These are phyloP conservation scores for Peronosclerospora sorghi DNA, from an alignment of 352 stramenopile genomes.

Conservation along the genomic window DNA sequence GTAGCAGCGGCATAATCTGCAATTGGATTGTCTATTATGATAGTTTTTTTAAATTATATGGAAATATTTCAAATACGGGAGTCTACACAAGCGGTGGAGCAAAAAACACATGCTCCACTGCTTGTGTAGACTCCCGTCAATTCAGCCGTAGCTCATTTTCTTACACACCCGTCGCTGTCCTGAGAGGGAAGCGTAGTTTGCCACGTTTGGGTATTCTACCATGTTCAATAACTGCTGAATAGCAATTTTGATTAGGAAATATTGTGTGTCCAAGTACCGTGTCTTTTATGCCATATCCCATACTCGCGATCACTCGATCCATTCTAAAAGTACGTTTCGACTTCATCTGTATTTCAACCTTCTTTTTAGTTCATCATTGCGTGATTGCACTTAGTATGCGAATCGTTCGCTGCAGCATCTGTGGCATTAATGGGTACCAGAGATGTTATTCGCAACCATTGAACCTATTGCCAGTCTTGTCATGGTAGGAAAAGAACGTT, in stretches of 20 bases:
- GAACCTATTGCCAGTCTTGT: conserved; percentile 67
- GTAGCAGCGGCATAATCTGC: no score
- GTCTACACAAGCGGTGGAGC: no score
- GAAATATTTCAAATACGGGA: no score
- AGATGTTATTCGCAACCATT: conserved; percentile 89
- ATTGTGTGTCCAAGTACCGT: conserved; percentile 58
- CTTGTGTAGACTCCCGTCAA: no score
- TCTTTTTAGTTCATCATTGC: background rate
- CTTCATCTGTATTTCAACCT: background rate
- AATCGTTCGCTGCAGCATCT: conserved; percentile 93
- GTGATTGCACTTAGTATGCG: conserved; percentile 77
- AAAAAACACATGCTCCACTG: no score
- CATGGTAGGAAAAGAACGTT: conserved; percentile 88
- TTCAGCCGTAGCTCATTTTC: conserved; percentile 40
- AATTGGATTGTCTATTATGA: no score
- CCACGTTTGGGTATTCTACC: no score
- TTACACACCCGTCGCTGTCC: conserved; percentile 12
- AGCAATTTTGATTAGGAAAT: conserved; percentile 21
- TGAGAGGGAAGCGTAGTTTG: conserved; percentile 22
- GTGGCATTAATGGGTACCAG: conserved; percentile 97
- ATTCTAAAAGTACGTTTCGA: conserved; percentile 84
- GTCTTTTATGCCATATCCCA: conserved; percentile 93
- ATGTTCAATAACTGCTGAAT: background rate
- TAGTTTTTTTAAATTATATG: no score
- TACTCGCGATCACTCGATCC: conserved; percentile 92